These are phyloP conservation scores for Fusarium cyanostomum DNA, from an alignment of 2,329 filamentous ascomycete genomes.

Conservation along the genomic window DNA sequence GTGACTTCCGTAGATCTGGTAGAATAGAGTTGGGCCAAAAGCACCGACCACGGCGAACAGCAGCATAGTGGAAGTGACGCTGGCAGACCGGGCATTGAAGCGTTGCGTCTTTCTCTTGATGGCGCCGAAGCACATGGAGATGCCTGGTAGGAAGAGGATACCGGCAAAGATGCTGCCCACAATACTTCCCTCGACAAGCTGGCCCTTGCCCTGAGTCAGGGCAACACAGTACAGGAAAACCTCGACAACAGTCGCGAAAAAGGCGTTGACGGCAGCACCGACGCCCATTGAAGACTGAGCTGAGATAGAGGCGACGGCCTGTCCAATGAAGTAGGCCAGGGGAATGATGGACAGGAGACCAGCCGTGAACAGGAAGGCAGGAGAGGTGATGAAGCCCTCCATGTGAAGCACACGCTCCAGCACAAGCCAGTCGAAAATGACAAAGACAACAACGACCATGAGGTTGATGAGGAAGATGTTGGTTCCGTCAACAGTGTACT, in stretches of 20 bases:
- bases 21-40: conserved; percentile 95
- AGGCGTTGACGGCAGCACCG: conserved; percentile 95
- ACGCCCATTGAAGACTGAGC: conserved; percentile 98
- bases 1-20: conserved; percentile 98
- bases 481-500: conserved; percentile 97
- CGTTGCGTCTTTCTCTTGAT: conserved; percentile 98
- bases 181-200: conserved; percentile 94
- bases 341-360: conserved; percentile 93
- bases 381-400: conserved; percentile 78
- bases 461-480: conserved; percentile 99
- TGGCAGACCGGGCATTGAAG: conserved; percentile 95
- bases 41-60: conserved; percentile 95
- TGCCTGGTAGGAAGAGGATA: conserved; percentile 89
- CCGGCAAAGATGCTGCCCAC: conserved; percentile 98
- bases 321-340: conserved; percentile 96
- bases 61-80: conserved; percentile 97
- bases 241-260: conserved; percentile 97
- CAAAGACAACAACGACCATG: conserved; percentile 90
- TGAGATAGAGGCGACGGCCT: conserved; percentile 97
- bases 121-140: conserved; percentile 99
- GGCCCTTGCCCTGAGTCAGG: conserved; percentile 88
- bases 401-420: conserved; percentile 75
- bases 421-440: conserved; percentile 91
- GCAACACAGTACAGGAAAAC: conserved; percentile 98
- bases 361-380: conserved; percentile 85